A percentile compares a stretch with the other conserved stretches of the same genome.
These are phyloP conservation scores for Agaricales sp. DNA, from an alignment of 1,284 basidiomycete species.

Conservation along the genomic window DNA sequence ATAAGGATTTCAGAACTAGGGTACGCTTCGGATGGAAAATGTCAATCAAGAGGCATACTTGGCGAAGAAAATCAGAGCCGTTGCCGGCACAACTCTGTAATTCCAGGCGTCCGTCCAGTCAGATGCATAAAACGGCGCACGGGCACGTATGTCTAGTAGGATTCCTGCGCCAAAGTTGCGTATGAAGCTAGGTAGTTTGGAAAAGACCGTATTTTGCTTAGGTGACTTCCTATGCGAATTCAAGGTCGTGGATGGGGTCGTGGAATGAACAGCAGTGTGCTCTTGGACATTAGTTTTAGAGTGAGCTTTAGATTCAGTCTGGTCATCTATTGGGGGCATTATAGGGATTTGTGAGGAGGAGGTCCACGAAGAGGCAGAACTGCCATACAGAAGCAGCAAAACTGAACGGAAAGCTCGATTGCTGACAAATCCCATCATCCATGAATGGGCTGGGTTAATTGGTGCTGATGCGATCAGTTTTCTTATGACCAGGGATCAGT, in stretches of 20 bases:
- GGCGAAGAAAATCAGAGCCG: conserved; percentile 70
- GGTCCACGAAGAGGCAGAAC: neutral
- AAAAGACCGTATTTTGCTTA: neutral
- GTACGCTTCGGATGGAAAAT: neutral
- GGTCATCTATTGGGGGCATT: neutral
- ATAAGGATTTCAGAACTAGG: too few relatives aligned
- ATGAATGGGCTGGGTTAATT: too few relatives aligned
- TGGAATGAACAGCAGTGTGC: neutral
- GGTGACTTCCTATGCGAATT: neutral
- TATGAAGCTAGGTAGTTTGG: neutral
- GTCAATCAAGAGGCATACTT: conserved; percentile 39
- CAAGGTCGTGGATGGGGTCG: neutral
- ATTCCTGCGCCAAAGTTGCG: conserved; percentile 59
- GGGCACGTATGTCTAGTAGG: conserved; percentile 60
- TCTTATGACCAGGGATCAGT: too few relatives aligned
- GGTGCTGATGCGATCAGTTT: too few relatives aligned
- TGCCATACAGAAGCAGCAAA: neutral
- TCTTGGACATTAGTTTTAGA: neutral
- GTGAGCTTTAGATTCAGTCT: neutral
- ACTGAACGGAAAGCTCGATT: too few relatives aligned
- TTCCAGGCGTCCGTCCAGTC: conserved; percentile 91
- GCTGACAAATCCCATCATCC: too few relatives aligned
- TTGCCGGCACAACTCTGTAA: conserved; percentile 71
- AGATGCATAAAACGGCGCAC: conserved; percentile 73
- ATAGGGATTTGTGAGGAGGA: neutral